Base-by-base conservation (phyloP, 2,329 filamentous ascomycete species). In the Sordariomycetes sp. region DNA sequence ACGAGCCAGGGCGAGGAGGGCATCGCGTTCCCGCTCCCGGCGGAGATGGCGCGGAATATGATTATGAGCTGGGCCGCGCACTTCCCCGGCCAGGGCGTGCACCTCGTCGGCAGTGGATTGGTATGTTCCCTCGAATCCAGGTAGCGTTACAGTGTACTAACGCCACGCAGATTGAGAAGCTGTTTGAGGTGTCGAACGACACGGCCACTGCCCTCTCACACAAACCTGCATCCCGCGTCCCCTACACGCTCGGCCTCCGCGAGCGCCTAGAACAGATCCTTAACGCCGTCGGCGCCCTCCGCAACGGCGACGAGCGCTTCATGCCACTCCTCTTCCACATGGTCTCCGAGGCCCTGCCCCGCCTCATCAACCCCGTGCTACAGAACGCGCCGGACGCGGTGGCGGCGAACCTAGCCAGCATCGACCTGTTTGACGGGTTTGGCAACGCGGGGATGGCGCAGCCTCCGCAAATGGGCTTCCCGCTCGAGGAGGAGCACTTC, bases 291-390 rank as follows among this genome's bases (percentile, higher is more conserved):
- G 83, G 84, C 1, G 75, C 82, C 10, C 77, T 94, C 20, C 86
- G 87, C n/a, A 85, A 82, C 58, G 88, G 88, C 7, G 80, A 91
- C 58, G 80, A 86, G 60, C 85, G 86, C 55, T 94, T 90, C 66
- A 74, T 92, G 15, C 89, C 89, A 2, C 76, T 95, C 0, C 76
- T 95, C 1, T 71, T 94, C 57, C 80, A 79, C 67, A 94, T 92
- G 71, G 79, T 92, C 45, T 78, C 85, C 60, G 86, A 92, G 50
- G 77, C 86, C 2, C 72, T 91, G 2, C 86, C 86, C 8, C 76
- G 76, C 15, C 72, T 85, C 17, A 74, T 76, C 59, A 82, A 78
- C 61, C 82, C 82, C 1, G 78, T 81, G 72, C 74, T 85, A 15
- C 77, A 79, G 60, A 78, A 78, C 20, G 73, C 78, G 0, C 82